Conservation (phyloP, 768 basidiomycete species). For the Lactarius trivialis region DNA sequence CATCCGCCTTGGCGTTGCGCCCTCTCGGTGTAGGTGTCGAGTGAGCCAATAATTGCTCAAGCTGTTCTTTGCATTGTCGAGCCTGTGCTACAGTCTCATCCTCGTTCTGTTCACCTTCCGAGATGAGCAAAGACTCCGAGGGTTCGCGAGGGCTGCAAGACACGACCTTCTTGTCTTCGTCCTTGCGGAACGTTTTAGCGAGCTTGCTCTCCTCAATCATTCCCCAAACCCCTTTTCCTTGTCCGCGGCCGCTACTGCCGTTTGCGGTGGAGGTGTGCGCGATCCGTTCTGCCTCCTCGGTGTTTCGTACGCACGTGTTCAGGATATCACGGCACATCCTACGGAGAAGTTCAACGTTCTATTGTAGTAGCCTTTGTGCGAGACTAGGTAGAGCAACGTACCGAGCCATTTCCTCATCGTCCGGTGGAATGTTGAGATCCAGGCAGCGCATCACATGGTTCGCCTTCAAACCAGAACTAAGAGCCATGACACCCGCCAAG, state of each 20-base stretch:
- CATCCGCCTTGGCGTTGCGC: slow-evolving; percentile 23
- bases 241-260: slow-evolving; percentile 43
- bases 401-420: slow-evolving; percentile 73
- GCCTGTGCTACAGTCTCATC: slow-evolving; percentile 44
- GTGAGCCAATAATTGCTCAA: slow-evolving; percentile 26
- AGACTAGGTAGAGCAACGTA: slow-evolving; percentile 28
- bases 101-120: slow-evolving; percentile 30
- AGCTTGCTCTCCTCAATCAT: slow-evolving; percentile 84
- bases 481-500: slow-evolving; percentile 88
- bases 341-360: not conserved
- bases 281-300: slow-evolving; percentile 68
- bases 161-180: slow-evolving; percentile 50
- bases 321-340: slow-evolving; percentile 86
- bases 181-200: slow-evolving; percentile 58
- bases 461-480: slow-evolving; percentile 75
- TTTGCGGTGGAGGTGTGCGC: slow-evolving; percentile 24
- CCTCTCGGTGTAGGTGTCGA: slow-evolving; percentile 24
- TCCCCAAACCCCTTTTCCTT: slow-evolving; percentile 67
- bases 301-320: slow-evolving; percentile 87
- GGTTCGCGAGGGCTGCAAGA: slow-evolving; percentile 23
- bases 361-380: not conserved
- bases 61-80: slow-evolving; percentile 28
- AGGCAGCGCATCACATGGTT: slow-evolving; percentile 88
- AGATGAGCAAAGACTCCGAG: slow-evolving; percentile 20
- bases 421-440: slow-evolving; percentile 87